phyloP scores from a whole-genome alignment of 352 stramenopile genomes.

The Lagenidium giganteum region DNA sequence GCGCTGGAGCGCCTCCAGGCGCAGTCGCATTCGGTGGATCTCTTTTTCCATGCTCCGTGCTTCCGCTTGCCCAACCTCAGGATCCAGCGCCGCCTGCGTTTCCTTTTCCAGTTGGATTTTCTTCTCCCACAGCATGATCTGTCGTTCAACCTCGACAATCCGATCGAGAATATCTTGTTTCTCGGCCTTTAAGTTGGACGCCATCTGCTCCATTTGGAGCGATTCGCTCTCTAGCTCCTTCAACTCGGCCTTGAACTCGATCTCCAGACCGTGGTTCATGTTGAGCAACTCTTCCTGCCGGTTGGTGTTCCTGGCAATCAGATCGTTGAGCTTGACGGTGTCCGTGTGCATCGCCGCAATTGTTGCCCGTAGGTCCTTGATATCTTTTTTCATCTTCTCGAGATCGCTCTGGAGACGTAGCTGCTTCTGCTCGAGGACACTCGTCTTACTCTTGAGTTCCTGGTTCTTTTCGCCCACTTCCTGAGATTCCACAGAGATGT shows the following conservation, averaged over 20 bases:
- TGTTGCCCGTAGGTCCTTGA: conserved; percentile 69
- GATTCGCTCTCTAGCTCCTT: conserved; percentile 85
- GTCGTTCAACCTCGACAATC: conserved; percentile 89
- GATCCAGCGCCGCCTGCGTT: conserved; percentile 91
- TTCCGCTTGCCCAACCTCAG: conserved; percentile 88
- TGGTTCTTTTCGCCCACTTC: conserved; percentile 84
- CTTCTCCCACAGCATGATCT: conserved; percentile 95
- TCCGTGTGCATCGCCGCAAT: conserved; percentile 89
- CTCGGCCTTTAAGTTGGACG: conserved; percentile 63
- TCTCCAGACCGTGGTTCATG: conserved; percentile 84
- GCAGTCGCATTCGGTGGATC: conserved; percentile 93
- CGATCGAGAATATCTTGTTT: conserved; percentile 87
- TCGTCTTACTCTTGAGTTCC: conserved; percentile 87
- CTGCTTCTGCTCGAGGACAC: conserved; percentile 88
- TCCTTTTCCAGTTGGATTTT: conserved; percentile 97
- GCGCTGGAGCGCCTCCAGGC: conserved; percentile 86
- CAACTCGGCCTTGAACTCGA: conserved; percentile 89
- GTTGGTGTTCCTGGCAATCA: conserved; percentile 86
- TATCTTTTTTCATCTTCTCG: conserved; percentile 69
- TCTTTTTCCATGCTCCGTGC: conserved; percentile 93
- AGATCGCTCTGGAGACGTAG: conserved; percentile 84
- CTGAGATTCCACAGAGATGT: conserved; percentile 84
- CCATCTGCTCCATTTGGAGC: conserved; percentile 70
- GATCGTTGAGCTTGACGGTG: conserved; percentile 90
- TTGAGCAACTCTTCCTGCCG: conserved; percentile 80